Evolutionary conservation across 2,329 filamentous ascomycete genomes (phyloP), one percentile per base, ranked within the genome.

Genomic region (Myriosclerotinia duriaeana): DNA sequence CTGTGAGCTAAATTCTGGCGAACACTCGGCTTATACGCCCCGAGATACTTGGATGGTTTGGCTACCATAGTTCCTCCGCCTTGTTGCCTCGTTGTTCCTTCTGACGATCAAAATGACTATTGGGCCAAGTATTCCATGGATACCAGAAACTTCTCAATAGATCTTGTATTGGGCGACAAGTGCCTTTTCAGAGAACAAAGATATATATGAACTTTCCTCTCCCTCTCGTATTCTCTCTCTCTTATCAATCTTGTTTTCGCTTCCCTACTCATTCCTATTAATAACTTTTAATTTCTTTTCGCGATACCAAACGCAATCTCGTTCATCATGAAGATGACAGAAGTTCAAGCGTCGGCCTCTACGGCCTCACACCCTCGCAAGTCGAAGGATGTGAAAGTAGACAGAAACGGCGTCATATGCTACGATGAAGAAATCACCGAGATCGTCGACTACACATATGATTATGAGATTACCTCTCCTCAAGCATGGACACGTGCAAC

Each of bases 391-490:
- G 44, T 22, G 17, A 59, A n/a, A 38, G 54, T 48, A 42, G 46
- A 48, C 22, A 60, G 54, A 34, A 62, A 62, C 42, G 36, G 52
- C 22, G 8, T 26, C 26, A 50, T 17, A n/a, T 42, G n/a, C 20
- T 71, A 70, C 26, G 71, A 73, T 36, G 63, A 69, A 40, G 56
- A 72, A 12, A 44, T 73, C 34, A 46, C 65, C 11, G 63, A 67
- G 20, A 72, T 73, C 58, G 59, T 55, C 17, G 59, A 68, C 20
- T 73, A 73, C 66, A 67, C 71, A 48, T 73, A 65, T 53, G 46
- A 71, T 30, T 69, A 65, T 42, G 50, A 68, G 20, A 63, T 69
- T 17, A 42, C 26, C 5, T 67, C 55, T 38, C 36, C 54, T 5
- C 56, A 40, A 26, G 71, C 71, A 17, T 68, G 65, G 67, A 40